Evolutionary conservation across 2,329 filamentous ascomycete genomes (phyloP).

Genomic region (Colletotrichum salicis): DNA sequence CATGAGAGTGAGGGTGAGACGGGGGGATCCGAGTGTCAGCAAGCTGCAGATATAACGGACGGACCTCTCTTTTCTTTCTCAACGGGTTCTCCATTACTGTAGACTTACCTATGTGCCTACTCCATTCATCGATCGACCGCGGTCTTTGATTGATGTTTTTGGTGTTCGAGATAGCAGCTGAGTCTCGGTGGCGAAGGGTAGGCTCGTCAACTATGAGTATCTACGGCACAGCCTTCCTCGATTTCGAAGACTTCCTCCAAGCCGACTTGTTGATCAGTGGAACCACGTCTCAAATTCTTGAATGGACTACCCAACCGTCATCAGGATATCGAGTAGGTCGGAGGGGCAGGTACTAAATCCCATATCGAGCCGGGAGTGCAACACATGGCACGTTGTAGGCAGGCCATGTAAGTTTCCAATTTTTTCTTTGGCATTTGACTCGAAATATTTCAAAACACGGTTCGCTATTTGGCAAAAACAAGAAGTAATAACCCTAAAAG

Average conservation of each 20-base stretch:
- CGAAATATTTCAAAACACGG: background rate
- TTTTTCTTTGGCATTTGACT: slow-evolving; percentile 6
- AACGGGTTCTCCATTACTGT: background rate
- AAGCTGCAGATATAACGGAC: background rate
- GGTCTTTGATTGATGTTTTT: background rate
- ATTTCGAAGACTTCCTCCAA: too few relatives aligned
- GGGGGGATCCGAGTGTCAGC: slow-evolving; percentile 18
- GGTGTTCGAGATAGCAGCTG: background rate
- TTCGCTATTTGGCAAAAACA: slow-evolving; percentile 20
- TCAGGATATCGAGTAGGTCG: background rate
- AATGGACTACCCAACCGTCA: background rate
- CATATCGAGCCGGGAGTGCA: background rate
- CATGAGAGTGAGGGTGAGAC: too few relatives aligned
- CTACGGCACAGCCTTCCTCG: background rate
- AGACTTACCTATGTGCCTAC: too few relatives aligned
- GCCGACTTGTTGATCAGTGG: background rate
- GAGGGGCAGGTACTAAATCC: background rate
- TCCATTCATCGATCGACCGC: background rate
- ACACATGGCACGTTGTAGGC: background rate
- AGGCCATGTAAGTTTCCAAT: background rate
- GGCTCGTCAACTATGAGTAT: background rate
- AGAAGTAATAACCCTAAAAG: slow-evolving; percentile 2
- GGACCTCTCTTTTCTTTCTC: too few relatives aligned
- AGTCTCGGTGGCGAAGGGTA: background rate
- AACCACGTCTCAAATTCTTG: background rate